phyloP scores from a whole-genome alignment of 164 flowering plant genomes.

The Vitis rotundifolia region DNA sequence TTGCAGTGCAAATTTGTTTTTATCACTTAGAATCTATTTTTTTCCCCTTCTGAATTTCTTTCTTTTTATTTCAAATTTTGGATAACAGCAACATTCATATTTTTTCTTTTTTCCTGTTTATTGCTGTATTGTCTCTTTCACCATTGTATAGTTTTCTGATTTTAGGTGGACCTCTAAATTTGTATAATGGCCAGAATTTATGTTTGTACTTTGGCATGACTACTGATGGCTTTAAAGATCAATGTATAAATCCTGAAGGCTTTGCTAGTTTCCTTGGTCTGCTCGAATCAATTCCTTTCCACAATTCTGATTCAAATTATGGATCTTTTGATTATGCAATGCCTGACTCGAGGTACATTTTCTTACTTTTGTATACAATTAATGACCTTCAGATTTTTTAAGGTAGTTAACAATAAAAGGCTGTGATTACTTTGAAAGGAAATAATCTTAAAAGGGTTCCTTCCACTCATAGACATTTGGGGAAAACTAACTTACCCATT shows the following conservation, averaged over 20 bases:
- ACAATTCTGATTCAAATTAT: slow-evolving; percentile 42
- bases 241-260: slow-evolving; percentile 71
- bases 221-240: slow-evolving; percentile 46
- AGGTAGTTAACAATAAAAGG: too few relatives aligned
- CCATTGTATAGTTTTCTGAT: slow-evolving; percentile 2
- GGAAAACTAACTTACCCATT: too few relatives aligned
- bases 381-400: background rate
- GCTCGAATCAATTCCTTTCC: slow-evolving; percentile 82
- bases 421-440: too few relatives aligned
- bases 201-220: slow-evolving; percentile 58
- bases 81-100: background rate
- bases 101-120: background rate
- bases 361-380: slow-evolving; percentile 2
- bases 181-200: slow-evolving; percentile 46
- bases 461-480: too few relatives aligned
- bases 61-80: background rate
- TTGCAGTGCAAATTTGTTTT: background rate
- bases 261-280: slow-evolving; percentile 71
- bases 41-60: background rate
- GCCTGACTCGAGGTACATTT: slow-evolving; percentile 53
- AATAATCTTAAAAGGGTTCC: too few relatives aligned
- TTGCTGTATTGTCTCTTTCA: background rate
- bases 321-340: slow-evolving; percentile 43
- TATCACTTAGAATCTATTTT: background rate
- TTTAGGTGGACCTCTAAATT: slow-evolving; percentile 60